Base-by-base conservation (phyloP, 2,329 filamentous ascomycete genomes). In the Fusarium pseudoanthophilum region DNA sequence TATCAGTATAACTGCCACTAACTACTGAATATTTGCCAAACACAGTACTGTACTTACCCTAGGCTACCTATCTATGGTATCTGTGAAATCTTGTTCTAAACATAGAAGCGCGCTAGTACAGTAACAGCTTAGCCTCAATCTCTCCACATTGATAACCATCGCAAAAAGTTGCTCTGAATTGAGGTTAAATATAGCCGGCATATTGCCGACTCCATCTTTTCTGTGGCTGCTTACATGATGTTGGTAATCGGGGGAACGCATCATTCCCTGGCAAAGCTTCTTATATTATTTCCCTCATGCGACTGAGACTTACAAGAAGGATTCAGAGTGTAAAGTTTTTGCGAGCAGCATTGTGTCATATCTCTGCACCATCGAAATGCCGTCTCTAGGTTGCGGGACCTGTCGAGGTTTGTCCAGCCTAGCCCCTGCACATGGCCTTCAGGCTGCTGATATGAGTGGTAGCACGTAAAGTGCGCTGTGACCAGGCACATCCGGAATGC, bases 401-500 rank as follows among this genome's bases (percentile, higher is more conserved):
- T 75, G 73, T 26, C 62, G 62, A 64, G 57, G 73, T 74, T 30
- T 2, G 46, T 10, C 14, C 2, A 5, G 10, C 16, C 26, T 21
- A 15, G 3, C 20, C 20, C 36, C 16, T 37, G 36, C 4, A 20
- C 2, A 32, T 32, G 13, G 5, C 32, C 9, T 37, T 11, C 16
- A 20, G 4, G 1, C 9, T 37, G 4, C 36, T 37, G 18, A 37
- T 2, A 20, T 18, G 4, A 37, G 4, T 9, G 11, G 11, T 39
- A 76, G 74, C 58, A 1, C 74, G 74, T 11, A 76, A 75, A 16
- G 69, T 76, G 1, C 72, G 62, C 15, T 76, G 74, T 10, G 74
- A 76, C 37, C 69, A 72, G 13, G 16, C 62, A 1, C 45, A 53
- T 4, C 74, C 74, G 0, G 51, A 14, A 21, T 76, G 74, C 10